These are phyloP conservation scores for Alternaria tenuissima DNA, from an alignment of 2,329 filamentous ascomycete genomes.

Conservation along the genomic window DNA sequence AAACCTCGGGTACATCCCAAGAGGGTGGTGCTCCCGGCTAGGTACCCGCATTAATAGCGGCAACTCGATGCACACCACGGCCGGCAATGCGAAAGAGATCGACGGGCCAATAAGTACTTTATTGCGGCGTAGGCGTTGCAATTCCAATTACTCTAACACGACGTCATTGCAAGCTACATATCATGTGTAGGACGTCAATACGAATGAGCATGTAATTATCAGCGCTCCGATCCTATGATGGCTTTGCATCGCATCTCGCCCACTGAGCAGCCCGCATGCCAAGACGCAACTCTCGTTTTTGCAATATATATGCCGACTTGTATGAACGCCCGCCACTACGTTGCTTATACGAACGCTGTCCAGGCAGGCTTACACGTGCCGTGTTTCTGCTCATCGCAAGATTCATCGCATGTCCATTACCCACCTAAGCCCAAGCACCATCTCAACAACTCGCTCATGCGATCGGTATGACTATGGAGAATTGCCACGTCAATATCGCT, in stretches of 20 bases:
- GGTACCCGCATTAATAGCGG: conserved; percentile 9
- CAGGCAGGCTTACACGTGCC: background rate
- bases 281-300: background rate
- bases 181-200: background rate
- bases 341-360: background rate
- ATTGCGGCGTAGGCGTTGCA: conserved; percentile 8
- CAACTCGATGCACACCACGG: background rate
- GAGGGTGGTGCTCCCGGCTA: background rate
- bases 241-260: background rate
- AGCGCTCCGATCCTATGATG: background rate
- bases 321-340: background rate
- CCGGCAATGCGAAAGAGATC: background rate
- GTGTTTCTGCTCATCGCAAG: background rate
- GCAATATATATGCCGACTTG: background rate
- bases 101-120: background rate
- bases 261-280: background rate
- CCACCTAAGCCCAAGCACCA: background rate
- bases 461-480: conserved; percentile 1
- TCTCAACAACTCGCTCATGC: background rate
- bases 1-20: conserved; percentile 4
- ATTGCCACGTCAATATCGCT: conserved; percentile 3
- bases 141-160: background rate
- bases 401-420: background rate
- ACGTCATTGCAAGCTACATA: background rate
- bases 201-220: background rate